Conservation (phyloP, 1,284 basidiomycete species). For the Coniophora puteana region DNA sequence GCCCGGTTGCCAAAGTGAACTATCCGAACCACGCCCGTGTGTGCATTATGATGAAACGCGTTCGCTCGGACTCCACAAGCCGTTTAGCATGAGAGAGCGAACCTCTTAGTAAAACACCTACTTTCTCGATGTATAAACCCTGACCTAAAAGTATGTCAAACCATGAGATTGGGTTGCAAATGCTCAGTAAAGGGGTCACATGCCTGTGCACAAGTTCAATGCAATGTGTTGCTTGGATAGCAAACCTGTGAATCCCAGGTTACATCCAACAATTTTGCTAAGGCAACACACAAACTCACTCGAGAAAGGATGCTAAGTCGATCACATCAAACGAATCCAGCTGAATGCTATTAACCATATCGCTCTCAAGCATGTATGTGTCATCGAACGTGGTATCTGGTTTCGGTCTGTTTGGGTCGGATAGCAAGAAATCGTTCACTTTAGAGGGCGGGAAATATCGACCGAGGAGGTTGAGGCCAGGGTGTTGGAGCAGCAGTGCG, state of each 20-base stretch:
- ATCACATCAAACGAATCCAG: slow-evolving; percentile 63
- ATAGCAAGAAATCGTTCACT: slow-evolving; percentile 63
- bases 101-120: slow-evolving; percentile 14
- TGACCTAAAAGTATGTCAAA: slow-evolving; percentile 29
- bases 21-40: slow-evolving; percentile 62
- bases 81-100: not conserved
- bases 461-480: slow-evolving; percentile 62
- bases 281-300: slow-evolving; percentile 37
- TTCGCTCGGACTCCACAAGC: slow-evolving; percentile 58
- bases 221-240: slow-evolving; percentile 69
- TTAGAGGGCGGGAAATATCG: slow-evolving; percentile 64
- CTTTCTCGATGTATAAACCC: slow-evolving; percentile 67
- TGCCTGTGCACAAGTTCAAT: slow-evolving; percentile 63
- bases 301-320: slow-evolving; percentile 70
- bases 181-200: slow-evolving; percentile 12
- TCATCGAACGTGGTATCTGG: slow-evolving; percentile 42
- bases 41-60: slow-evolving; percentile 67
- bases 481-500: slow-evolving; percentile 61
- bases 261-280: not conserved
- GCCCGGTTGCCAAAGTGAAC: slow-evolving; percentile 77
- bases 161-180: slow-evolving; percentile 3
- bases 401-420: slow-evolving; percentile 42
- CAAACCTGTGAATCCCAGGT: slow-evolving; percentile 48
- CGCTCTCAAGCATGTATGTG: slow-evolving; percentile 48
- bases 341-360: slow-evolving; percentile 44